A percentile compares a stretch with the other conserved stretches of the same genome.
phyloP scores from a whole-genome alignment of 2,329 filamentous ascomycete genomes.

The Exophiala spinifera region DNA sequence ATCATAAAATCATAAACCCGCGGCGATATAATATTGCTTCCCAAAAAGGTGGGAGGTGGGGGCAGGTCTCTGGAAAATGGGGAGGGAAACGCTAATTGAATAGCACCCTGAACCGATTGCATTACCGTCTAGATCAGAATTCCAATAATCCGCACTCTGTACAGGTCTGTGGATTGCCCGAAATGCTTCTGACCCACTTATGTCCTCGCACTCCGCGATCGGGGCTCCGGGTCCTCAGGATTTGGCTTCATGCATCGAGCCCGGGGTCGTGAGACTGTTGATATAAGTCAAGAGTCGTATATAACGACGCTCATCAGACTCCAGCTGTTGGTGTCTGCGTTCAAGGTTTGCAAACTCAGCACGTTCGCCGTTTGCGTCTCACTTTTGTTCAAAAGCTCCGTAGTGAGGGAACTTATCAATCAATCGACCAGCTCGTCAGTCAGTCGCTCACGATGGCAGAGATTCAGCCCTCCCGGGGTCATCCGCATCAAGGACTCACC shows the following conservation, averaged over 20 bases:
- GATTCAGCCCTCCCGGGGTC: neutral
- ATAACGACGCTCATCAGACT: too few species aligned
- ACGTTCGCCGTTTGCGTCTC: neutral
- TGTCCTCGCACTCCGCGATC: neutral
- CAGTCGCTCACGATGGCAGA: neutral
- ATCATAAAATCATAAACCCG: conserved; percentile 5
- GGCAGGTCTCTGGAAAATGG: conserved; percentile 1
- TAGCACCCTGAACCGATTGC: neutral
- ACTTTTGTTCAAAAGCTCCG: neutral
- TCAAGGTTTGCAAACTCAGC: neutral
- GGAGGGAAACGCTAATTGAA: neutral
- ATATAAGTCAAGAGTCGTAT: too few species aligned
- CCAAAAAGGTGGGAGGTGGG: neutral
- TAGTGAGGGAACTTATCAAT: neutral
- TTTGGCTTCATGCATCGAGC: too few species aligned
- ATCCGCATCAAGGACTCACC: neutral
- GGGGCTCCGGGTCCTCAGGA: neutral
- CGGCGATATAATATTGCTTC: conserved; percentile 3
- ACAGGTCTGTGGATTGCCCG: neutral
- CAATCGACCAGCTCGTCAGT: neutral
- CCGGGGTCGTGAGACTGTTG: too few species aligned
- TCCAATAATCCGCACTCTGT: conserved; percentile 1
- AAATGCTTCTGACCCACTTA: conserved; percentile 2
- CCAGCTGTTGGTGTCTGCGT: too few species aligned
- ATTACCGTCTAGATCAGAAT: neutral